A percentile compares a stretch with the other conserved stretches of the same genome.
phyloP scores from a whole-genome alignment of 1,139 yeast species.

The Debaryomyces psychrophilus region DNA sequence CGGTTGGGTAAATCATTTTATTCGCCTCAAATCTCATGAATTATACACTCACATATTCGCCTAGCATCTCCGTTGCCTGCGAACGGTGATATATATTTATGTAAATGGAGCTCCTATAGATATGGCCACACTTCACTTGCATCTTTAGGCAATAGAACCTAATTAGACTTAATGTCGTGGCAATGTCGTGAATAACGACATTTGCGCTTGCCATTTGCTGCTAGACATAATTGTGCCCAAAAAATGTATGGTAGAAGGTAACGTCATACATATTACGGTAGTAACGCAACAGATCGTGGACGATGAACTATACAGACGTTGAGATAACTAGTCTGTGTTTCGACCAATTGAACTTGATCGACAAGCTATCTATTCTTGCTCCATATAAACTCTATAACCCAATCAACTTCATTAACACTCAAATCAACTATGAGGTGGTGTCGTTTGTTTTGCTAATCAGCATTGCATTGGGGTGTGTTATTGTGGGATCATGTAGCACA shows the following conservation, averaged over 20 bases:
- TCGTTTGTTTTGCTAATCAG: conserved; percentile 13
- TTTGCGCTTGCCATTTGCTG: background rate
- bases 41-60: background rate
- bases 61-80: background rate
- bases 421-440: conserved; percentile 11
- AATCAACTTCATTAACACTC: background rate
- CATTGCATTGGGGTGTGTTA: conserved; percentile 34
- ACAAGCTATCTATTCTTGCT: conserved; percentile 16
- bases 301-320: conserved; percentile 5
- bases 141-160: background rate
- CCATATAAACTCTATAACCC: conserved; percentile 14
- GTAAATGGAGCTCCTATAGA: background rate
- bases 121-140: conserved; percentile 3
- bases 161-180: background rate
- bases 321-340: conserved; percentile 1
- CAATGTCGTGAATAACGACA: background rate
- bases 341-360: conserved; percentile 11
- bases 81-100: background rate
- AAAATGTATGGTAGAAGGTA: background rate
- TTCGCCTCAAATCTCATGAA: background rate
- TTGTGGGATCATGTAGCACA: conserved; percentile 44
- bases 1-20: background rate
- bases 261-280: background rate
- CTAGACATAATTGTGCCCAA: background rate
- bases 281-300: background rate